Conservation (phyloP, 139 green algal genomes). For the Volvox reticuliferus region DNA sequence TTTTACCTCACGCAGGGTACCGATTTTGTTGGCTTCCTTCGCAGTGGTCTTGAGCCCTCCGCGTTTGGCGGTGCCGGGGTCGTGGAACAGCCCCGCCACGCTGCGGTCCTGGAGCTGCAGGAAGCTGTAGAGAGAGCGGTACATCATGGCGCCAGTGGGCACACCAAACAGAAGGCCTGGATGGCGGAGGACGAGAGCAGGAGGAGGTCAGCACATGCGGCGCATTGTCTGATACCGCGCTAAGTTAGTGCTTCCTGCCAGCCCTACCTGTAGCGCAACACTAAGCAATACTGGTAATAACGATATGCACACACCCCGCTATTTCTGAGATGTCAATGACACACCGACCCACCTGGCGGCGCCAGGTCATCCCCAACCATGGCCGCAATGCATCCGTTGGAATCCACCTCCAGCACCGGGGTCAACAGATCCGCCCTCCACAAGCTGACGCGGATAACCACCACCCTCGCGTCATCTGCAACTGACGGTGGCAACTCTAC, state of each 20-base stretch:
- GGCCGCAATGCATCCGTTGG: neutral
- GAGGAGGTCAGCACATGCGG: neutral
- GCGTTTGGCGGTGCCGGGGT: constrained; percentile 22
- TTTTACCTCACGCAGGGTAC: constrained; percentile 14
- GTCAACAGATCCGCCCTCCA: constrained; percentile 56
- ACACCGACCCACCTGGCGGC: constrained; percentile 2
- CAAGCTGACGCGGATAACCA: constrained; percentile 46
- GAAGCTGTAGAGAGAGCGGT: neutral
- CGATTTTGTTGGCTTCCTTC: constrained; percentile 30
- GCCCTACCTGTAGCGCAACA: too few relatives aligned
- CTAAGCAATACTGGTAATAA: too few relatives aligned
- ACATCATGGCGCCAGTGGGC: constrained; percentile 5
- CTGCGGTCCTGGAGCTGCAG: constrained; percentile 15
- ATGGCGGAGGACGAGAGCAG: neutral
- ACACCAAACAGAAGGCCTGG: constrained; percentile 38
- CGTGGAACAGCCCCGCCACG: constrained; percentile 43
- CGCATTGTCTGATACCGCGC: too few relatives aligned
- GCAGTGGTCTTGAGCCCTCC: constrained; percentile 39
- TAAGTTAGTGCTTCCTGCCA: too few relatives aligned
- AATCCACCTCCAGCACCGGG: constrained; percentile 53
- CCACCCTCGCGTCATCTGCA: constrained; percentile 22
- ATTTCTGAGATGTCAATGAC: too few relatives aligned
- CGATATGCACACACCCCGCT: neutral
- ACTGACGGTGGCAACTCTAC: constrained; percentile 18
- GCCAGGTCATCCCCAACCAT: constrained; percentile 22